Conservation (phyloP, 169 alveolate species). For the Cryptosporidium parvum region DNA sequence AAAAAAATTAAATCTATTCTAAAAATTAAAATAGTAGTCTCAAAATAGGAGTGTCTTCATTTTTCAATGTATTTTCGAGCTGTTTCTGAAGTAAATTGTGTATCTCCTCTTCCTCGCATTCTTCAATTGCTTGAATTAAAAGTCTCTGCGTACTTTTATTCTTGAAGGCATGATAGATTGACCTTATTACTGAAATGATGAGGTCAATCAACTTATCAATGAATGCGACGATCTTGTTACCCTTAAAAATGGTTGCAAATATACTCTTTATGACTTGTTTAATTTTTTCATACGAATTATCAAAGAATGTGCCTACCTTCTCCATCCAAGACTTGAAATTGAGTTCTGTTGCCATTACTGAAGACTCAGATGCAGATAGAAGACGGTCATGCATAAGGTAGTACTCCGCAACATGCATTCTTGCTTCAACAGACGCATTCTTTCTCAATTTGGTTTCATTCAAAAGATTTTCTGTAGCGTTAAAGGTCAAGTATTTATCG, state of each 20-base stretch:
- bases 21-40: slow-evolving; percentile 23
- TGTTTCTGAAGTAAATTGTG: slow-evolving; percentile 25
- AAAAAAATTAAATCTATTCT: slow-evolving; percentile 1
- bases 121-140: slow-evolving; percentile 43
- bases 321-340: slow-evolving; percentile 59
- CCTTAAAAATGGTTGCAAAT: slow-evolving; percentile 35
- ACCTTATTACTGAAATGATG: slow-evolving; percentile 32
- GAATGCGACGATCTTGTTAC: slow-evolving; percentile 36
- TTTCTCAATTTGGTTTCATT: neutral
- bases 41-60: slow-evolving; percentile 2
- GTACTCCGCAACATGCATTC: neutral
- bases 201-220: slow-evolving; percentile 50
- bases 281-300: slow-evolving; percentile 40
- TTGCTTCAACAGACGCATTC: neutral
- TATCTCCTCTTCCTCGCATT: slow-evolving; percentile 20
- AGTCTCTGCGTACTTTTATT: slow-evolving; percentile 61
- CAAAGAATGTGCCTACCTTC: slow-evolving; percentile 51
- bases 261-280: slow-evolving; percentile 29
- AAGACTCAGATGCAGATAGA: slow-evolving; percentile 27
- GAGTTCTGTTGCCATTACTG: slow-evolving; percentile 40
- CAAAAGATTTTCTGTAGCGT: neutral
- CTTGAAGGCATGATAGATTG: slow-evolving; percentile 41
- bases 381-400: slow-evolving; percentile 24
- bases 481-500: slow-evolving; percentile 6
- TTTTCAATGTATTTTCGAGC: slow-evolving; percentile 29